Conservation (phyloP, 148 eudicot species). For the Suaeda aralocaspica region DNA sequence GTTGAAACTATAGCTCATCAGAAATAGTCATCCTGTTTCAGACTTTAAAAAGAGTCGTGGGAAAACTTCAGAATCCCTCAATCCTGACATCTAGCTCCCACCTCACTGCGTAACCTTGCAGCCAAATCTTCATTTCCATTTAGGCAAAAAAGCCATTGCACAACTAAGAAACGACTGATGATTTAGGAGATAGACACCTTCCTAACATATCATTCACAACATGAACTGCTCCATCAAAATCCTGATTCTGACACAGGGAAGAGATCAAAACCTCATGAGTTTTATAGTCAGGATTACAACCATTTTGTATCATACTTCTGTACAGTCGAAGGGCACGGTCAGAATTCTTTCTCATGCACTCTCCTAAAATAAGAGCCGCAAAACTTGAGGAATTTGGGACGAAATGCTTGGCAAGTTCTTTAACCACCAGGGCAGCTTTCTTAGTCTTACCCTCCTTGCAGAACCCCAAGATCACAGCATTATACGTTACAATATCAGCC, state of each 20-base stretch:
- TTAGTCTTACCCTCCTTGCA: slow-evolving; percentile 78
- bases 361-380: slow-evolving; percentile 76
- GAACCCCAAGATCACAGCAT: slow-evolving; percentile 62
- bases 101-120: slow-evolving; percentile 33
- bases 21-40: background rate
- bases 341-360: slow-evolving; percentile 65
- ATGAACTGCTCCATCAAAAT: slow-evolving; percentile 62
- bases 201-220: slow-evolving; percentile 61
- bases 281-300: slow-evolving; percentile 49
- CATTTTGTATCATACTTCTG: slow-evolving; percentile 57
- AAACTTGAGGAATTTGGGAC: slow-evolving; percentile 70
- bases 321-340: slow-evolving; percentile 72
- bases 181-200: slow-evolving; percentile 46
- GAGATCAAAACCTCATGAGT: slow-evolving; percentile 49
- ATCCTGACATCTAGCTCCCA: slow-evolving; percentile 32
- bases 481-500: slow-evolving; percentile 64
- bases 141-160: slow-evolving; percentile 41
- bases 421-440: slow-evolving; percentile 68
- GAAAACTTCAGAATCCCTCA: background rate
- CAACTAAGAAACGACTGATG: slow-evolving; percentile 36
- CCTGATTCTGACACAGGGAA: slow-evolving; percentile 56
- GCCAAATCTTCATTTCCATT: slow-evolving; percentile 54
- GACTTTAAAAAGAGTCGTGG: background rate
- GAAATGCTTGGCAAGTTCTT: slow-evolving; percentile 52
- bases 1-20: background rate